Evolutionary conservation across 1,139 yeast species (phyloP), one percentile per base, ranked within the genome.

Genomic region (Taphrina pruni): DNA sequence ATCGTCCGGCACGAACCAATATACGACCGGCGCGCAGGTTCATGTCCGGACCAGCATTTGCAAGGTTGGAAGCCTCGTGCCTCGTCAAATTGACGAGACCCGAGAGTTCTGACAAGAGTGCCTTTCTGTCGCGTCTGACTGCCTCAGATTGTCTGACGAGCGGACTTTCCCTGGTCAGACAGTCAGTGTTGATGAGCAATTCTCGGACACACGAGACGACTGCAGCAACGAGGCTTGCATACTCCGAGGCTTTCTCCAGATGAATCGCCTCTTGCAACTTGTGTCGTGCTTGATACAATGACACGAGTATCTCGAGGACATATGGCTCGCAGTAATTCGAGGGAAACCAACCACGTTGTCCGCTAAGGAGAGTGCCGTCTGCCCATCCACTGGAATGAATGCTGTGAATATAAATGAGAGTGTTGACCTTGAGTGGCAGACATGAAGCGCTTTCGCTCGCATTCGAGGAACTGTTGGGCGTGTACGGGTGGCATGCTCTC

Each of bases 371-470:
- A 0, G 97, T 92, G 1, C 93, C 98, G 78, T 94, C 98, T 71
- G 97, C 97, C 99, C 99, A 94, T 1, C 98, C 99, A 20, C 97
- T 88, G 68, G 89, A 88, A 78, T 94, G 98, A 41, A 92, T 86
- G 9, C 93, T 86, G 77, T 93, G 97, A 7, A 94, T 89, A 76
- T 91, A 88, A 0, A 94, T 96, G 70, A 91, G 81, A 75, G 92
- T 97, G 72, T 87, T 86, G 74, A 86, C 88, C 39, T 85, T 86
- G 77, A 94, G 93, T 0, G 96, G 88, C 39, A 94, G 82, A 77
- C 98, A 94, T 26, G 54, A 58, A 35, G 61, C 55, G 36, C 45
- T 51, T 17, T 43, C 55, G 50, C 48, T 21, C 11, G 48, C 32
- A 17, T 14, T 26, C n/a, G 61, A 35, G 43, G 36, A 45, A 14